Percentiles rank a stretch among this genome's conserved stretches.
phyloP scores from a whole-genome alignment of 495 filamentous ascomycete genomes.

The Hypoxylon perforatum region DNA sequence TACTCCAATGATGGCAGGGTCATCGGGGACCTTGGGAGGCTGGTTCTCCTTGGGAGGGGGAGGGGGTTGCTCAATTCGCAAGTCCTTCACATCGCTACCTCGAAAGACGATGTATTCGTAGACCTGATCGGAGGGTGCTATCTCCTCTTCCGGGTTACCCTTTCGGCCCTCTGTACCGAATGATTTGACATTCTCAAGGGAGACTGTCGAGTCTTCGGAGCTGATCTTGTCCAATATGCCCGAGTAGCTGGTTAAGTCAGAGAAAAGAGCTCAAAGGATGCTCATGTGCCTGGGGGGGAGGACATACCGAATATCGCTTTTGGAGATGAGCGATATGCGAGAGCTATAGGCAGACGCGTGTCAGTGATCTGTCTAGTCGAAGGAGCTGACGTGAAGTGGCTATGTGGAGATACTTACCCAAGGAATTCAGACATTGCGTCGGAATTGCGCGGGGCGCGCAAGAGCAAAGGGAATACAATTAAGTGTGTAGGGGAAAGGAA shows the following conservation, averaged over 20 bases:
- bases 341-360: slow-evolving; percentile 58
- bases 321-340: slow-evolving; percentile 91
- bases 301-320: slow-evolving; percentile 92
- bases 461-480: slow-evolving; percentile 22
- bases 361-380: slow-evolving; percentile 39
- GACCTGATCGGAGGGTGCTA: slow-evolving; percentile 80
- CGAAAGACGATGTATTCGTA: slow-evolving; percentile 99
- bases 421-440: slow-evolving; percentile 63
- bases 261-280: slow-evolving; percentile 43
- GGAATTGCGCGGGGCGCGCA: slow-evolving; percentile 43
- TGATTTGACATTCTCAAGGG: slow-evolving; percentile 92
- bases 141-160: slow-evolving; percentile 79
- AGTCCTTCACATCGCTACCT: slow-evolving; percentile 97
- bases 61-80: slow-evolving; percentile 85
- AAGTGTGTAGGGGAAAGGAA: slow-evolving; percentile 22
- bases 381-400: slow-evolving; percentile 1
- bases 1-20: slow-evolving; percentile 97
- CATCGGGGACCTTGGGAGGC: slow-evolving; percentile 84
- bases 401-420: slow-evolving; percentile 47
- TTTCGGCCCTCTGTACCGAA: slow-evolving; percentile 93
- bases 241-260: slow-evolving; percentile 75
- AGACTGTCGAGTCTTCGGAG: slow-evolving; percentile 94
- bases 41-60: slow-evolving; percentile 72
- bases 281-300: slow-evolving; percentile 13
- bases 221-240: slow-evolving; percentile 98